These are phyloP conservation scores for Ceratonia siliqua DNA, from an alignment of 306 rosid species.

Conservation along the genomic window DNA sequence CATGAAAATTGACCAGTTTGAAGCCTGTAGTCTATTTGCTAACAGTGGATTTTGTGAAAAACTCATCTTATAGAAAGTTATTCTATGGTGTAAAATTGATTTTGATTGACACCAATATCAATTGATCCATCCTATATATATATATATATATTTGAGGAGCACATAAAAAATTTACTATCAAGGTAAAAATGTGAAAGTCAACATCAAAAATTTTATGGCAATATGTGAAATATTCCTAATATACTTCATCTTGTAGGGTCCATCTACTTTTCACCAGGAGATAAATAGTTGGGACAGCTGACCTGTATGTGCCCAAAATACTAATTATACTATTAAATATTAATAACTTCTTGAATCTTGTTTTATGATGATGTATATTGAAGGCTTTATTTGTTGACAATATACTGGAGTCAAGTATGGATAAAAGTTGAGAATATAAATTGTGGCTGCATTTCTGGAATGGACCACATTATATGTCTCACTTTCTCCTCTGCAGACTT, in stretches of 20 bases:
- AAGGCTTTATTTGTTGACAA: constrained; percentile 22
- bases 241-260: constrained; percentile 10
- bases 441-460: constrained; percentile 9
- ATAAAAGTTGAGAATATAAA: constrained; percentile 4
- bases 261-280: constrained; percentile 11
- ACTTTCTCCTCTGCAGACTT: constrained; percentile 59
- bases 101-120: no score
- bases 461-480: constrained; percentile 2
- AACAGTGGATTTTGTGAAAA: no score
- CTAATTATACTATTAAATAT: not conserved
- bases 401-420: constrained; percentile 2
- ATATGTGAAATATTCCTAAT: constrained; percentile 19
- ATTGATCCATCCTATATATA: no score
- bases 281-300: constrained; percentile 6
- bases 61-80: no score
- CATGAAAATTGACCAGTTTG: not conserved
- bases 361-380: not conserved
- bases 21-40: not conserved
- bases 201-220: not conserved
- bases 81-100: no score
- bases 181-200: no score
- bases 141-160: no score
- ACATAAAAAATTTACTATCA: no score
- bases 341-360: not conserved
- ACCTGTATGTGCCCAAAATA: not conserved